Conservation (phyloP, 495 filamentous ascomycete species). For the Cercophora samala region DNA sequence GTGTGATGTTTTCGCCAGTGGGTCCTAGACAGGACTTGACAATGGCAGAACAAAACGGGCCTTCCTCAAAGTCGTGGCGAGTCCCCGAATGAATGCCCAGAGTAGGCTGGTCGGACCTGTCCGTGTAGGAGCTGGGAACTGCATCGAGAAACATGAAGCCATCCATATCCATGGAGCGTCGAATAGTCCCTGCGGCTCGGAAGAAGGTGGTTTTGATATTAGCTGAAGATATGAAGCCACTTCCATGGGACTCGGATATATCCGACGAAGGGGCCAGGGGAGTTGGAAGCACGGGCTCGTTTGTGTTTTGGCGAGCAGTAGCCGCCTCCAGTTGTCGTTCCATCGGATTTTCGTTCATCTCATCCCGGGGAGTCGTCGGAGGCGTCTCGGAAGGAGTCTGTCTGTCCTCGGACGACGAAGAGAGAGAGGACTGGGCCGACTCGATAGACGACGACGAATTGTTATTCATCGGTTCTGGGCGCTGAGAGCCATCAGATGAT, state of each 20-base stretch:
- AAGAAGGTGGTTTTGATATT: constrained; percentile 39
- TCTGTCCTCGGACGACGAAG: not conserved
- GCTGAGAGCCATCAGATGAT: not conserved
- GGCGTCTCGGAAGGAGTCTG: constrained; percentile 14
- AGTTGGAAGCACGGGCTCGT: not conserved
- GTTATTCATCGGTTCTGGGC: constrained; percentile 5
- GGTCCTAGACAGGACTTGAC: constrained; percentile 23
- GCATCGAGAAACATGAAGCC: constrained; percentile 51
- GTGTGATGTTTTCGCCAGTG: constrained; percentile 2
- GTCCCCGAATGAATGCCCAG: not conserved
- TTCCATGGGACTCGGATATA: not conserved
- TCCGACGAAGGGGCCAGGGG: not conserved
- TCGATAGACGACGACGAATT: constrained; percentile 27
- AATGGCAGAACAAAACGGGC: constrained; percentile 26
- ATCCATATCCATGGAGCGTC: constrained; percentile 48
- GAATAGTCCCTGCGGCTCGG: constrained; percentile 46
- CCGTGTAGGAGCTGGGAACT: constrained; percentile 32
- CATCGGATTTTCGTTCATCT: constrained; percentile 14
- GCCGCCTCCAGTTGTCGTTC: constrained; percentile 20
- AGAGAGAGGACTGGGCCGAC: constrained; percentile 11
- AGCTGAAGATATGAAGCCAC: constrained; percentile 32
- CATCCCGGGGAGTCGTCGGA: constrained; percentile 21
- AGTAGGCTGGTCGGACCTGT: constrained; percentile 16
- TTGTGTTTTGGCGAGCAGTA: not conserved
- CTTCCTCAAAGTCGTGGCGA: constrained; percentile 9